These are phyloP conservation scores for Cutaneotrichosporon dermatis DNA, from an alignment of 1,284 basidiomycete species.

Conservation along the genomic window DNA sequence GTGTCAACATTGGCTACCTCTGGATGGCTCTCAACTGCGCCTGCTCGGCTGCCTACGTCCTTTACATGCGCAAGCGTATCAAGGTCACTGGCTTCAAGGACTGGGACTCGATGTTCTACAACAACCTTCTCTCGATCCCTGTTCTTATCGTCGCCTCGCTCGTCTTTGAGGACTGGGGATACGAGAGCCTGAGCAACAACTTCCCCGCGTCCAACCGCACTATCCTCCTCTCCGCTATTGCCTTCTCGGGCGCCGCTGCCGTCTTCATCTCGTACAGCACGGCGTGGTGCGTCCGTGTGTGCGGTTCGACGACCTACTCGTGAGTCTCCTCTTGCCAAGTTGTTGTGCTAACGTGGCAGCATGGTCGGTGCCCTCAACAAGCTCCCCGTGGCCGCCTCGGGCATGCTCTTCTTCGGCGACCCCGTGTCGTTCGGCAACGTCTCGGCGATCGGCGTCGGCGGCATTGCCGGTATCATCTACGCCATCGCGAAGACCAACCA, in stretches of 20 bases:
- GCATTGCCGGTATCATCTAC: conserved; percentile 85
- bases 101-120: conserved; percentile 99
- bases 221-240: conserved; percentile 80
- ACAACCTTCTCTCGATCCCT: conserved; percentile 93
- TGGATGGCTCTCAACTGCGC: conserved; percentile 97
- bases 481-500: conserved; percentile 66
- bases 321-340: conserved; percentile 1
- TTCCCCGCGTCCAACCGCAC: conserved; percentile 82
- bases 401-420: conserved; percentile 94
- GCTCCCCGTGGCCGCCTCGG: conserved; percentile 91
- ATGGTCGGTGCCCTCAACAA: conserved; percentile 99
- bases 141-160: conserved; percentile 79
- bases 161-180: conserved; percentile 85
- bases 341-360: conserved; percentile 48
- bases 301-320: conserved; percentile 97
- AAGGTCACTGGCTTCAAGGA: conserved; percentile 97
- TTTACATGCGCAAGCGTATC: conserved; percentile 96
- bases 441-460: conserved; percentile 80
- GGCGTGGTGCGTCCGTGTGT: conserved; percentile 95
- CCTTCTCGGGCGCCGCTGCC: conserved; percentile 92
- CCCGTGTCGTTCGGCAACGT: conserved; percentile 79
- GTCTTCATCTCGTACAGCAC: conserved; percentile 98
- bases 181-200: conserved; percentile 70
- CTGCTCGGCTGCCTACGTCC: conserved; percentile 85
- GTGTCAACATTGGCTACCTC: conserved; percentile 76